These are phyloP conservation scores for Stephania japonica DNA, from an alignment of 164 flowering plant genomes.

Conservation along the genomic window DNA sequence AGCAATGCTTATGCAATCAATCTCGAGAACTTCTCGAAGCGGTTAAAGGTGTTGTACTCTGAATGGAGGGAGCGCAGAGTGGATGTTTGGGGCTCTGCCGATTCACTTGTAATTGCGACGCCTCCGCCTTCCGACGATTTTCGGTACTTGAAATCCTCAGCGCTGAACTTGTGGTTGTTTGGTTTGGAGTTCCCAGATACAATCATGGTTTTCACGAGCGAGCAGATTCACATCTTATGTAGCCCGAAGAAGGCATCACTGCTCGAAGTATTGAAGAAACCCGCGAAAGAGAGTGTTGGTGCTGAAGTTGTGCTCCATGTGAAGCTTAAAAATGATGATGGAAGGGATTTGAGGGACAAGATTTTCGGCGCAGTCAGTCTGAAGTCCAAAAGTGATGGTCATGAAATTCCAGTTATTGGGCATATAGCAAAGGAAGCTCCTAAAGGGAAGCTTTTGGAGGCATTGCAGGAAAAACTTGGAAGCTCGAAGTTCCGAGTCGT, in stretches of 20 bases:
- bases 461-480: conserved; percentile 58
- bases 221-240: conserved; percentile 65
- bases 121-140: conserved; percentile 74
- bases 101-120: conserved; percentile 54
- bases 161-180: conserved; percentile 66
- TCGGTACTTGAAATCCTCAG: conserved; percentile 71
- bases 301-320: conserved; percentile 62
- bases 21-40: conserved; percentile 34
- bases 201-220: conserved; percentile 60
- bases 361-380: conserved; percentile 29
- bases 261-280: conserved; percentile 42
- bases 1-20: conserved; percentile 32
- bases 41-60: conserved; percentile 47
- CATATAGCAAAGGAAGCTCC: conserved; percentile 61
- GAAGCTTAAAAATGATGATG: conserved; percentile 62
- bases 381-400: conserved; percentile 26
- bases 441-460: conserved; percentile 69
- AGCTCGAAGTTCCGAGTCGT: conserved; percentile 29
- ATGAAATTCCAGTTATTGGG: conserved; percentile 43
- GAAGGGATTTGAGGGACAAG: conserved; percentile 39
- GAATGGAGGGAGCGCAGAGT: conserved; percentile 47
- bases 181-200: conserved; percentile 89
- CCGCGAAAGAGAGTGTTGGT: conserved; percentile 44
- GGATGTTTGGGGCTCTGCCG: conserved; percentile 51
- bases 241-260: conserved; percentile 68